These are phyloP conservation scores for Fistulifera pelliculosa DNA, from an alignment of 108 stramenopile species.

Conservation along the genomic window DNA sequence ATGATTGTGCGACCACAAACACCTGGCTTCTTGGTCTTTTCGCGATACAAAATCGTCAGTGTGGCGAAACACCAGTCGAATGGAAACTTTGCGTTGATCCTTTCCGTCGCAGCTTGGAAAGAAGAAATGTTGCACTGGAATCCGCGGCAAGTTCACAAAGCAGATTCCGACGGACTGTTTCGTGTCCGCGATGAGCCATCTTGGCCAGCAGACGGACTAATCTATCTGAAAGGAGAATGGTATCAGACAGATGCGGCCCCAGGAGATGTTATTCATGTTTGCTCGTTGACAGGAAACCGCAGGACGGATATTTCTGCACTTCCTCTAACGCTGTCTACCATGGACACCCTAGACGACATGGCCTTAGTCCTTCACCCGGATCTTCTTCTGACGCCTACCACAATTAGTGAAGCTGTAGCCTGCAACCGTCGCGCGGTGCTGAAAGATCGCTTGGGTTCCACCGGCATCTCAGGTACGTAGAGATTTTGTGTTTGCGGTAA, in stretches of 20 bases:
- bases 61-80: slow-evolving; percentile 39
- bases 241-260: slow-evolving; percentile 40
- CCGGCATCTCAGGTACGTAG: slow-evolving; percentile 33
- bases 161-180: slow-evolving; percentile 3
- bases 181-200: background rate
- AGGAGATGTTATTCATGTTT: slow-evolving; percentile 69
- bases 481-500: background rate
- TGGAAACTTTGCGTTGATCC: slow-evolving; percentile 32
- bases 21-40: slow-evolving; percentile 14
- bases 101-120: slow-evolving; percentile 47
- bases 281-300: slow-evolving; percentile 59
- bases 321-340: slow-evolving; percentile 58
- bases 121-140: slow-evolving; percentile 18
- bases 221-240: slow-evolving; percentile 76
- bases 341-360: slow-evolving; percentile 58
- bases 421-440: slow-evolving; percentile 71
- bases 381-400: slow-evolving; percentile 64
- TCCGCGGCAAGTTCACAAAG: background rate
- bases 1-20: slow-evolving; percentile 11
- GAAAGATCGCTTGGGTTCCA: slow-evolving; percentile 57
- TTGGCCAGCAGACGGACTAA: slow-evolving; percentile 32
- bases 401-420: slow-evolving; percentile 62
- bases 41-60: slow-evolving; percentile 53
- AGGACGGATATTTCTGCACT: slow-evolving; percentile 58
- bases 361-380: slow-evolving; percentile 76